Conservation (phyloP, 257 asterid species). For the Orobanche coerulescens region DNA sequence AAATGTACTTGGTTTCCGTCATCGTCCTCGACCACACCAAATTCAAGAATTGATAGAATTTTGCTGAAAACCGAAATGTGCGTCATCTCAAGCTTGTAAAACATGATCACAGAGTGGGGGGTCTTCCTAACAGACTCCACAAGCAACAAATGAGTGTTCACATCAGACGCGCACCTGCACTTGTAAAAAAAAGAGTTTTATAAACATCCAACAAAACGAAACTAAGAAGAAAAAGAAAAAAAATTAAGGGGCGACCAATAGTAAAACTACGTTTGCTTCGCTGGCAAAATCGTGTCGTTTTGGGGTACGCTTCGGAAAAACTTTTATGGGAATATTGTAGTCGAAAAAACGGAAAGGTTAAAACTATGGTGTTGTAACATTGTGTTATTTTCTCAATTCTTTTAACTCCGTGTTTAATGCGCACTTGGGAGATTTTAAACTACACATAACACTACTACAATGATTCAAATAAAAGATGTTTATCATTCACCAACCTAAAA, state of each 20-base stretch:
- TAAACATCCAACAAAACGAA: not conserved
- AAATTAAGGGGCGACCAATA: not conserved
- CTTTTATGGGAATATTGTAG: too few relatives aligned
- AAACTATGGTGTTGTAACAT: too few relatives aligned
- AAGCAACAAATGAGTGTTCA: conserved; percentile 12
- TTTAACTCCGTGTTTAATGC: too few relatives aligned
- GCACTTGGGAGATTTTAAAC: too few relatives aligned
- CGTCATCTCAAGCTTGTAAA: conserved; percentile 17
- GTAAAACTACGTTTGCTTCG: too few relatives aligned
- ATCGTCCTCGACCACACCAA: conserved; percentile 3
- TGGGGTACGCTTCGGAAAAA: too few relatives aligned
- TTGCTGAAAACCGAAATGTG: conserved; percentile 19
- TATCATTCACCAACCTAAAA: conserved; percentile 3
- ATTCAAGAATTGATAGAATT: conserved; percentile 15
- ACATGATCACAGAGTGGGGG: conserved; percentile 16
- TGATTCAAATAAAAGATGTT: too few relatives aligned
- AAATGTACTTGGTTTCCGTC: conserved; percentile 8
- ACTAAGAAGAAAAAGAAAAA: not conserved
- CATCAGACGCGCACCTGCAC: not conserved
- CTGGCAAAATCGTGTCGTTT: too few relatives aligned
- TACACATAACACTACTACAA: too few relatives aligned
- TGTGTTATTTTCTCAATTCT: too few relatives aligned
- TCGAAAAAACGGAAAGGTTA: too few relatives aligned
- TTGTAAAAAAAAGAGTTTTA: too few relatives aligned
- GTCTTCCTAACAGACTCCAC: conserved; percentile 6